A percentile compares a stretch with the other conserved stretches of the same genome.
phyloP scores from a whole-genome alignment of 2,329 filamentous ascomycete species.

The Arthroderma sp. region DNA sequence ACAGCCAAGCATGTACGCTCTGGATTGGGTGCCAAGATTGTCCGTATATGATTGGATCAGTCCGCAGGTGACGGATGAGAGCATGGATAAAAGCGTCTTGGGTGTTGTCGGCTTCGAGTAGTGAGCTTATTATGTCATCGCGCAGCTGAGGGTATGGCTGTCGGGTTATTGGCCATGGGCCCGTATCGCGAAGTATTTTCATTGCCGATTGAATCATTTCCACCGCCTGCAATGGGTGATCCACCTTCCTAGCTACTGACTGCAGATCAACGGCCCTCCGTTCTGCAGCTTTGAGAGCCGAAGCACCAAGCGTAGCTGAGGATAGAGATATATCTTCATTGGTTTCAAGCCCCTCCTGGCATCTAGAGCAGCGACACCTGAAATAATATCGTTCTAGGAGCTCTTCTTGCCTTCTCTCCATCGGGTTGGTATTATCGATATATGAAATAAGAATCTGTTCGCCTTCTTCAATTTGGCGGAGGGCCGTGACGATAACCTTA shows the following conservation, averaged over 20 bases:
- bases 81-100: slow-evolving; percentile 38
- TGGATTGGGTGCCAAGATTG: slow-evolving; percentile 40
- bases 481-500: slow-evolving; percentile 37
- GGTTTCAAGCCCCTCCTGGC: slow-evolving; percentile 18
- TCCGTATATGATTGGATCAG: slow-evolving; percentile 40
- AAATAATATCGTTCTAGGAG: slow-evolving; percentile 46
- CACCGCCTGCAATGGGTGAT: slow-evolving; percentile 17
- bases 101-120: slow-evolving; percentile 32
- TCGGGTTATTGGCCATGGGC: slow-evolving; percentile 35
- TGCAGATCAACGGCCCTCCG: slow-evolving; percentile 16
- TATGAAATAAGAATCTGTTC: slow-evolving; percentile 52
- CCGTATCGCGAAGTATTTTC: slow-evolving; percentile 25
- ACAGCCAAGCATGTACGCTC: slow-evolving; percentile 32
- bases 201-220: slow-evolving; percentile 28
- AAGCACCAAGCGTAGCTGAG: slow-evolving; percentile 6
- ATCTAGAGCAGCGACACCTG: slow-evolving; percentile 42
- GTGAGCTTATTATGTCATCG: slow-evolving; percentile 38
- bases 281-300: slow-evolving; percentile 12
- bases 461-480: slow-evolving; percentile 38
- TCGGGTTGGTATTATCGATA: slow-evolving; percentile 43
- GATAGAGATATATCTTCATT: slow-evolving; percentile 12
- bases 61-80: slow-evolving; percentile 37
- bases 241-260: slow-evolving; percentile 10
- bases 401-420: slow-evolving; percentile 37
- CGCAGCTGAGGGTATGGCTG: slow-evolving; percentile 44